Base-by-base conservation (phyloP, 345 rosid genomes). In the Raphanus sativus region DNA sequence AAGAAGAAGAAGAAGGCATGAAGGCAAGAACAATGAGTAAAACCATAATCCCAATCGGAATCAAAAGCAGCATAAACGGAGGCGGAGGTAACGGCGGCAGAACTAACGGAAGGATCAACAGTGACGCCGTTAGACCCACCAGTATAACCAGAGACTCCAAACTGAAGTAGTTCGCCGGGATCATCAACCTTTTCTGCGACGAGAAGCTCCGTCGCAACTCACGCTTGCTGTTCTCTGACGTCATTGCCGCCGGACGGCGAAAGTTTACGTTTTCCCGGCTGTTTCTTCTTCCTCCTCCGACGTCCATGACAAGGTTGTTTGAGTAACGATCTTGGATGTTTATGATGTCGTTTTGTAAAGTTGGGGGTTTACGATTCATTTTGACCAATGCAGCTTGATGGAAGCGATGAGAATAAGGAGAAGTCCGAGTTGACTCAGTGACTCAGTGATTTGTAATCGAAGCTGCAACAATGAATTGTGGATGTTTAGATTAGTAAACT, bases 71-170 rank as follows among this genome's bases (percentile, higher is more conserved):
- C 92, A 90, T 68, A 74, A 90, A 89, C 17, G 97, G 97, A 0
- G 97, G 97, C 0, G 93, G 97, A 15, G 96, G 97, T 85, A 92
- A 80, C 9, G 96, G 97, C 8, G 96, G 96, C 2, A 92, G 84
- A 25, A 92, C 71, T 81, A 92, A 67, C 21, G 97, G 97, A 15
- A 92, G 89, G 1, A 92, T 84, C 76, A 90, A 73, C 81, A 92
- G 76, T 9, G 92, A 89, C 4, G 83, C 90, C 6, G 97, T 90
- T 0, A 92, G 73, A 75, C 89, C 75, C 58, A 87, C 59, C 32
- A 92, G 77, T 67, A 90, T 12, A 52, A 85, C 28, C 79, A 90
- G 60, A 40, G 97, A 85, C 61, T 86, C 89, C 80, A 89, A 38
- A 80, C 93, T 86, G 81, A 86, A 90, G 25, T 83, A 81, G 72